Evolutionary conservation across 495 filamentous ascomycete species (phyloP), one percentile per base, ranked within the genome.

Genomic region (Talaromyces thailandensis): DNA sequence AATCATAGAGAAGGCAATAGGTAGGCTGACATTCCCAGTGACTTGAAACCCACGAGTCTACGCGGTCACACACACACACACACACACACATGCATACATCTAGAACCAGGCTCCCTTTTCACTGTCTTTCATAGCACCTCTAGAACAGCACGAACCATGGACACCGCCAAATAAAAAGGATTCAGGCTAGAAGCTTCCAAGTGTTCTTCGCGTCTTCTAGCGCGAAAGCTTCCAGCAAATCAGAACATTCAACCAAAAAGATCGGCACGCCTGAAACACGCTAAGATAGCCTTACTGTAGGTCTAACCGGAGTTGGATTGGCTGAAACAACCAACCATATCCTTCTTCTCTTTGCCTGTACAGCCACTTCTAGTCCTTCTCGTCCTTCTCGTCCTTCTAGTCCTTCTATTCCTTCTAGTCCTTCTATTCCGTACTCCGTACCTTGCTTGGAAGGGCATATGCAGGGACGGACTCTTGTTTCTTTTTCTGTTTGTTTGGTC

Each of bases 141-240:
- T n/a, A 45, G 40, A 21, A n/a, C n/a, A 37, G 4, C n/a, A 18
- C 6, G 40, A 48, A 48, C 43, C 43, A 23, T 48, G 43, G 43
- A 48, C 43, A 21, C 40, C 16, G 43, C n/a, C 35, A 40, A 40
- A n/a, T n/a, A n/a, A 40, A 52, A 25, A 28, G 23, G n/a, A 25
- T 6, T 0, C n/a, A 55, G 9, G 24, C 51, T 55, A 55, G 51
- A 55, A 55, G 51, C 11, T 5, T 26, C 16, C 18, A 6, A 35
- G 11, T 40, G 32, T 58, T 58, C 56, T 32, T 40, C 18, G 56
- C 11, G 56, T 23, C 29, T 58, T 58, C 56, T 58, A 58, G 56
- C 29, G 56, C 25, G 21, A n/a, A n/a, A 2, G 31, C 5, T 55
- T 8, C 4, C 24, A 25, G 51, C 51, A 6, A 48, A 48, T 48